These are phyloP conservation scores for sorghum (Sorghum bicolor) DNA, from an alignment of 176 grass and related monocot genomes.

Conservation along the genomic window Sorghum_bicolor_NCBIv3 NC_012871.2:74383001-74383500, in stretches of 20 bases:
- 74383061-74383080: not conserved
- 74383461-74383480: not conserved
- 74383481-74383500: slow-evolving; percentile 61
- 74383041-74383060: slow-evolving; percentile 40
- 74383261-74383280: not conserved
- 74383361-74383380: not conserved
- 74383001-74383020: slow-evolving; percentile 43
- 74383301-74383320: not conserved
- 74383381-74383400: not conserved
- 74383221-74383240: not conserved
- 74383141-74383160: not conserved
- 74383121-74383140: not conserved
- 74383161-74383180: not conserved
- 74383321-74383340: not conserved
- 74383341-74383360: not conserved
- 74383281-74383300: not conserved
- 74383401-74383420: not conserved
- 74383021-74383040: slow-evolving; percentile 74
- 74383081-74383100: not conserved
- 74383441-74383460: not conserved
- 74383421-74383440: not conserved
- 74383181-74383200: not conserved
- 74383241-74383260: not conserved
- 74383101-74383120: too few relatives aligned
- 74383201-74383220: not conserved